Percentiles rank a stretch among this genome's conserved stretches.
Conservation (phyloP, 805 yeast species). For the Wickerhamiella spandovensis region DNA sequence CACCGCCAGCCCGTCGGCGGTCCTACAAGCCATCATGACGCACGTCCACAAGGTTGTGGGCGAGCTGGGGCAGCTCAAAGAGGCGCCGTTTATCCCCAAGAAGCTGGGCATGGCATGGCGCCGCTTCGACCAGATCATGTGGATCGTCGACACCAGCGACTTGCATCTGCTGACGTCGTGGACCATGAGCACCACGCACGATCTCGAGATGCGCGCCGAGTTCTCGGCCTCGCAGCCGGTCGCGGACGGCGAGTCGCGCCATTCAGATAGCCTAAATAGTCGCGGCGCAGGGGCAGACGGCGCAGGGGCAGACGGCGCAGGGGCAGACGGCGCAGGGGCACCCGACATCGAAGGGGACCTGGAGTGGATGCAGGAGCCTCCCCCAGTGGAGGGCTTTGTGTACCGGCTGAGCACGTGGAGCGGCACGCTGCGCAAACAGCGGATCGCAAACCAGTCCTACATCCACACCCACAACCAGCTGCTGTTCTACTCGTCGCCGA, state of each 20-base stretch:
- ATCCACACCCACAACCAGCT: slow-evolving; percentile 49
- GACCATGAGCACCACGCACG: slow-evolving; percentile 33
- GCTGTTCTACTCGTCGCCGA: slow-evolving; percentile 43
- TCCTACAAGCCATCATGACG: neutral
- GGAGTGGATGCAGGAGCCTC: slow-evolving; percentile 38
- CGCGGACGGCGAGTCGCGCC: too few relatives aligned
- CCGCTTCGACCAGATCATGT: slow-evolving; percentile 62
- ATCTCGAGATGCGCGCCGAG: slow-evolving; percentile 44
- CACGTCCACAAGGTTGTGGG: slow-evolving; percentile 7
- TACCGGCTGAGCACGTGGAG: slow-evolving; percentile 38
- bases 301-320: too few relatives aligned
- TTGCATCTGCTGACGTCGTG: slow-evolving; percentile 32
- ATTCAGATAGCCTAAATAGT: too few relatives aligned
- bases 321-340: neutral
- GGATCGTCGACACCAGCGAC: slow-evolving; percentile 39
- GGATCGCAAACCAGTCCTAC: slow-evolving; percentile 44
- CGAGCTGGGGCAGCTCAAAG: neutral
- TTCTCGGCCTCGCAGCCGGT: slow-evolving; percentile 20
- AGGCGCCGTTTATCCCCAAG: neutral
- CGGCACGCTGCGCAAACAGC: slow-evolving; percentile 29
- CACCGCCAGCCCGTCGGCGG: slow-evolving; percentile 7
- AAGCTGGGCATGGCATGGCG: slow-evolving; percentile 46
- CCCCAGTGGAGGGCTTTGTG: slow-evolving; percentile 72
- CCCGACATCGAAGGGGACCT: slow-evolving; percentile 10
- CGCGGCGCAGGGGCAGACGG: too few relatives aligned